A percentile compares a stretch with the other conserved stretches of the same genome.
These are phyloP conservation scores for Linnemannia elongata DNA, from an alignment of 192 early-diverging fungal genomes.

Conservation along the genomic window DNA sequence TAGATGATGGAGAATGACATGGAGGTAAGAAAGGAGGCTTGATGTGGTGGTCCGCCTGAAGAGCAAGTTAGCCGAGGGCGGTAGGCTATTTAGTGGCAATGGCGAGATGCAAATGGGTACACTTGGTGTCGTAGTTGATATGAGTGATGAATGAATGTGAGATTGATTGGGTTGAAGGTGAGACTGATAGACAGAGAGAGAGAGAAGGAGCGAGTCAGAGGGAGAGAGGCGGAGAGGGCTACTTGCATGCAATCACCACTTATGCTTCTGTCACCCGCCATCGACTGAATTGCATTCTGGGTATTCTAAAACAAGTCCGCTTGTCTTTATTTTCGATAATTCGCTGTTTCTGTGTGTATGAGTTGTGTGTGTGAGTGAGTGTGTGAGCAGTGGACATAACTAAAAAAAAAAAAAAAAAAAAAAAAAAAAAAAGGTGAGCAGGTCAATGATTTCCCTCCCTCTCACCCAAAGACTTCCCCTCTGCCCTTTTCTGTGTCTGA, in stretches of 20 bases:
- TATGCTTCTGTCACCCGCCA: not conserved
- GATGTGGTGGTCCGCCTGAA: too few relatives aligned
- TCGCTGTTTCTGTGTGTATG: not conserved
- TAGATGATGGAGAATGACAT: too few relatives aligned
- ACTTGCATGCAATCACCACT: not conserved
- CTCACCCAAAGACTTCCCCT: slow-evolving; percentile 10
- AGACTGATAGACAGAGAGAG: not conserved
- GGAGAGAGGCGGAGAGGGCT: not conserved
- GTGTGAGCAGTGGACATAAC: not conserved
- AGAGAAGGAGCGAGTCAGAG: not conserved
- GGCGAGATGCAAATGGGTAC: too few relatives aligned
- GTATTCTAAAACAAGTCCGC: not conserved
- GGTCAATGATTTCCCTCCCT: not conserved
- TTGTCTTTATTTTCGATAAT: not conserved
- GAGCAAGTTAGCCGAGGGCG: too few relatives aligned
- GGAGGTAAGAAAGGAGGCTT: too few relatives aligned
- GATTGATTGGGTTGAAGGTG: not conserved
- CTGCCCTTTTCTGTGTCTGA: not conserved
- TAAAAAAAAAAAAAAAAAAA: not conserved
- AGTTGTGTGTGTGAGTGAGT: too few relatives aligned
- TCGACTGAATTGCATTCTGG: not conserved
- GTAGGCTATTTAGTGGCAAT: too few relatives aligned
- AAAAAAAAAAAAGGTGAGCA: not conserved
- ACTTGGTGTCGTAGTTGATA: too few relatives aligned
- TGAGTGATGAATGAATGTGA: too few relatives aligned